Evolutionary conservation across 257 asterid species (phyloP), one percentile per base, ranked within the genome.

Genomic region (Fraxinus excelsior): DNA sequence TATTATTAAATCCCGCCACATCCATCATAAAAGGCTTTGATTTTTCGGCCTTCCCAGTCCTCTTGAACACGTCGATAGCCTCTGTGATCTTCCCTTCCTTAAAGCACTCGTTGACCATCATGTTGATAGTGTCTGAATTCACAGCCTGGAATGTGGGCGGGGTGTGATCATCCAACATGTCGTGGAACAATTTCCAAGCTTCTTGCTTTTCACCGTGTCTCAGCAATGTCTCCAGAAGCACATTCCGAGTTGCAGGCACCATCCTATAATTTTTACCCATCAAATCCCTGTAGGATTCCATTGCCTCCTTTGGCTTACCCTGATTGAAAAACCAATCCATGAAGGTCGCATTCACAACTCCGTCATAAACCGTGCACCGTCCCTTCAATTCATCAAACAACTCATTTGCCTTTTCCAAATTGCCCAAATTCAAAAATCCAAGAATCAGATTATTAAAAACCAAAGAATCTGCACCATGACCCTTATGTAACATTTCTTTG

Each of bases 321-420:
- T 92, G 91, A 71, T 83, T 85, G 80, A 94, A 94, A 81, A 88
- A 92, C 92, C 97, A 94, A 74, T 94, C 94, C 97, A 94, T 94
- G 83, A 92, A 92, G 0, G 97, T 90, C 0, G 97, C 97, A 73
- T 90, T 94, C 69, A 94, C 97, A 3, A 84, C 91, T 53, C 97
- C 98, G 80, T 94, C 98, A 77, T 89, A 92, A 28, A 92, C 93
- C 44, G 88, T 78, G 21, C 98, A 92, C 70, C 94, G 88, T 80
- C 87, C 98, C 82, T 91, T 92, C 86, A 94, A 84, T 87, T 94
- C 99, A 60, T 87, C 92, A 67, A 94, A 46, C n/a, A 90, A 67
- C 85, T 91, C 97, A 74, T 84, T 84, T 3, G 97, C 99, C 81
- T 90, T 94, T 0, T 89, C 96, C 37, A 92, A 74, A 72, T 94